Evolutionary conservation across 495 filamentous ascomycete genomes (phyloP), one percentile per base, ranked within the genome.

Genomic region (Xylaria venustula): DNA sequence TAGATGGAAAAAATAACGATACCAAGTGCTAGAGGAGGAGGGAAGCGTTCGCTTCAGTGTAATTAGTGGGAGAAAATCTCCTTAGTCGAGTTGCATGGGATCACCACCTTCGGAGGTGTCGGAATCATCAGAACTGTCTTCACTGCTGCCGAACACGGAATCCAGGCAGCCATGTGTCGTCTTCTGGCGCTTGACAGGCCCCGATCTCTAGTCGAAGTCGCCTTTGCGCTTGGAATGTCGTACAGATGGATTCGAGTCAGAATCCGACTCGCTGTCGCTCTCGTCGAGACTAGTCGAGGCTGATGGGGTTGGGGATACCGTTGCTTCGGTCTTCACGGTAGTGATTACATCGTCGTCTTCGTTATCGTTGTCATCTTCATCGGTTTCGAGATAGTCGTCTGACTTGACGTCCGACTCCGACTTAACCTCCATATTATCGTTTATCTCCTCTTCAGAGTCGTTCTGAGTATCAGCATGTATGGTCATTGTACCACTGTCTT

Each of bases 131-230:
- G 45, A 40, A 7, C 17, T 1, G 5, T 6, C 30, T 7, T 58
- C 54, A 12, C 51, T 54, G 14, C 51, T 42, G 34, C 44, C 53
- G 19, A 56, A 56, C 19, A 56, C 4, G 23, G 53, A 56, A 20
- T 55, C 44, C n/a, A n/a, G n/a, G 17, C 19, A 32, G 15, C 36
- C 17, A 5, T 0, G 1, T n/a, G n/a, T n/a, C n/a, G n/a, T n/a
- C 17, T 26, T 58, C 7, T 19, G 7, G 30, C 54, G 54, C 17
- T 58, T 58, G 32, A 5, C 3, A 7, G 30, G 36, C 34, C 34
- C n/a, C 12, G 45, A 12, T 23, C 15, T 15, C 45, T 50, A 50
- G 25, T 2, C 46, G 1, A 1, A 12, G 23, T 19, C 30, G 26
- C 20, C 28, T 26, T 28, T 4, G 41, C 40, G 44, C n/a, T 34